Percentiles rank a stretch among this genome's conserved stretches.
Evolutionary conservation across 2,329 filamentous ascomycete genomes (phyloP).

Genomic region (Colletotrichum sp.): DNA sequence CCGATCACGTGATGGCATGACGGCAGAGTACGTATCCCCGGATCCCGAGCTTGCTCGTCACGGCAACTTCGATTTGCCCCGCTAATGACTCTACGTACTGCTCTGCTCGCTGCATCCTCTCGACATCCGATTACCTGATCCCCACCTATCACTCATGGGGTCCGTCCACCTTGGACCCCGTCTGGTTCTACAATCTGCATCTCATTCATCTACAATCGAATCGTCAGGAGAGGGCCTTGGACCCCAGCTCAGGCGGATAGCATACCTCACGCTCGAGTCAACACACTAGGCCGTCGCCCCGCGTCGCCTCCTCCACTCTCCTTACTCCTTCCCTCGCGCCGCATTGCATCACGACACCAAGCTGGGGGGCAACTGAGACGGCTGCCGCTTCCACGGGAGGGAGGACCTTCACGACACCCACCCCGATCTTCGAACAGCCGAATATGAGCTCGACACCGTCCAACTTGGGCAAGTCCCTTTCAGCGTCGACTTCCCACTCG

Average conservation of each 20-base stretch:
- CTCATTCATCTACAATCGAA: background rate
- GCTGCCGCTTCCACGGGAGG: background rate
- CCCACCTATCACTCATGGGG: constrained; percentile 37
- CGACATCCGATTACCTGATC: constrained; percentile 38
- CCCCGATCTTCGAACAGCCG: constrained; percentile 8
- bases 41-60: constrained; percentile 27
- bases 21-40: background rate
- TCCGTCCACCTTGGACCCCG: constrained; percentile 39
- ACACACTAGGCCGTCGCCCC: background rate
- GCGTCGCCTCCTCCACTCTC: background rate
- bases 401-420: background rate
- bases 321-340: background rate
- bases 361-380: background rate
- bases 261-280: background rate
- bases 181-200: constrained; percentile 20
- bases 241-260: background rate
- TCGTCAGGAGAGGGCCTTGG: background rate
- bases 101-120: constrained; percentile 33
- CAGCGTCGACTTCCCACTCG: constrained; percentile 46
- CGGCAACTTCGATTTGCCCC: constrained; percentile 35
- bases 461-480: constrained; percentile 57
- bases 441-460: constrained; percentile 35
- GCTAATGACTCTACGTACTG: constrained; percentile 38
- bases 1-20: background rate
- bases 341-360: constrained; percentile 11